phyloP scores from a whole-genome alignment of 148 eudicot genomes.

The Persicaria maculosa region DNA sequence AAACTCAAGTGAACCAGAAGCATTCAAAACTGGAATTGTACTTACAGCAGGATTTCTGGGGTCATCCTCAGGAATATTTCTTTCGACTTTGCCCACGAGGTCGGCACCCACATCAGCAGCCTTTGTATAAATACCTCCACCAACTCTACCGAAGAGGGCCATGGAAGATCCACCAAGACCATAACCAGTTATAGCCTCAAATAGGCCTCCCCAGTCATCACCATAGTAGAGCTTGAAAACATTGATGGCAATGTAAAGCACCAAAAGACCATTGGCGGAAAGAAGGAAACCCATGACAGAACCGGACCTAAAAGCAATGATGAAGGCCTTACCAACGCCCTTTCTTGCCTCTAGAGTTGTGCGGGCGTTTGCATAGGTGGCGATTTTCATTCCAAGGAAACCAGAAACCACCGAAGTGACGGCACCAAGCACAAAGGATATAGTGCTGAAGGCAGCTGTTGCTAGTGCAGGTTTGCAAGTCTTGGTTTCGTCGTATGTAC shows the following conservation, averaged over 20 bases:
- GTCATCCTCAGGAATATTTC: slow-evolving; percentile 92
- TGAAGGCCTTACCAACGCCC: slow-evolving; percentile 89
- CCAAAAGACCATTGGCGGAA: slow-evolving; percentile 90
- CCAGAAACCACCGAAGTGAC: slow-evolving; percentile 78
- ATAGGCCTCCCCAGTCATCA: slow-evolving; percentile 93
- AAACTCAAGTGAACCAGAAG: not conserved
- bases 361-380: slow-evolving; percentile 90
- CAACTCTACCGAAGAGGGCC: slow-evolving; percentile 96
- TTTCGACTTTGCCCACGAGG: slow-evolving; percentile 90
- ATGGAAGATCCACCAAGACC: slow-evolving; percentile 97
- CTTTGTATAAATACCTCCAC: slow-evolving; percentile 89
- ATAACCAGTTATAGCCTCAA: slow-evolving; percentile 87
- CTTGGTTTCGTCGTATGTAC: slow-evolving; percentile 61
- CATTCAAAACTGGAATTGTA: not conserved
- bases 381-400: slow-evolving; percentile 96
- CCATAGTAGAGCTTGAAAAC: slow-evolving; percentile 88
- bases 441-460: slow-evolving; percentile 79
- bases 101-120: slow-evolving; percentile 99
- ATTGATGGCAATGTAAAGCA: slow-evolving; percentile 59
- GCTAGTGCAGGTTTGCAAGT: slow-evolving; percentile 87
- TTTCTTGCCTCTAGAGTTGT: slow-evolving; percentile 95
- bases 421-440: slow-evolving; percentile 78
- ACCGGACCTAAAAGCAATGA: slow-evolving; percentile 82
- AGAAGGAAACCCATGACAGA: slow-evolving; percentile 99
- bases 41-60: slow-evolving; percentile 89